Evolutionary conservation across 495 filamentous ascomycete genomes (phyloP).

Genomic region (Penicillium roqueforti): DNA sequence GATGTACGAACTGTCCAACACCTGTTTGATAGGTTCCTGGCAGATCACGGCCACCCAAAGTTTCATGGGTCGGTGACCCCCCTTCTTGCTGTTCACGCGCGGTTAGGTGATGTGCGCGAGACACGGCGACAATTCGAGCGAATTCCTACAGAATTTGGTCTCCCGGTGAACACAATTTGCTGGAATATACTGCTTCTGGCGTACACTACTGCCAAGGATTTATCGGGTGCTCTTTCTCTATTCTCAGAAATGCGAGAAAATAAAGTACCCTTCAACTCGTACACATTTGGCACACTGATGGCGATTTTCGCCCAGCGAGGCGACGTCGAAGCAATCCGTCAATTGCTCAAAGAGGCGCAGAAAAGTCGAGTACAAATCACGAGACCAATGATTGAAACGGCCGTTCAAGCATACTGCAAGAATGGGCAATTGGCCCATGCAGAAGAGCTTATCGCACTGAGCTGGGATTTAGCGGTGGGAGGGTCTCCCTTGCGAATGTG

Average conservation of each 20-base stretch:
- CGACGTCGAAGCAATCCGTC: slow-evolving; percentile 63
- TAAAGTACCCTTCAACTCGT: slow-evolving; percentile 46
- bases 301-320: slow-evolving; percentile 65
- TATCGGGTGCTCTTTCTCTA: slow-evolving; percentile 54
- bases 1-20: slow-evolving; percentile 28
- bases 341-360: slow-evolving; percentile 56
- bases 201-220: slow-evolving; percentile 59
- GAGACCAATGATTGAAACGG: slow-evolving; percentile 53
- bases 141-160: slow-evolving; percentile 47
- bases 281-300: slow-evolving; percentile 70
- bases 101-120: slow-evolving; percentile 54
- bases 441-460: slow-evolving; percentile 53
- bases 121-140: slow-evolving; percentile 57
- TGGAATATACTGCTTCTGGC: slow-evolving; percentile 81
- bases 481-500: slow-evolving; percentile 60
- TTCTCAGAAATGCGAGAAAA: slow-evolving; percentile 53
- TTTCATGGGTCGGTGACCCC: slow-evolving; percentile 36
- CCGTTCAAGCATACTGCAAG: slow-evolving; percentile 68
- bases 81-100: slow-evolving; percentile 63
- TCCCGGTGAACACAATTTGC: slow-evolving; percentile 49
- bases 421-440: slow-evolving; percentile 56
- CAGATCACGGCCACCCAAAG: slow-evolving; percentile 34
- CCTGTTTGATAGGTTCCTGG: slow-evolving; percentile 32
- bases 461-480: slow-evolving; percentile 34
- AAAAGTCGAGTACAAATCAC: slow-evolving; percentile 37